These are phyloP conservation scores for Flueggea neowawraea DNA, from an alignment of 441 rosid genomes.

Conservation along the genomic window DNA sequence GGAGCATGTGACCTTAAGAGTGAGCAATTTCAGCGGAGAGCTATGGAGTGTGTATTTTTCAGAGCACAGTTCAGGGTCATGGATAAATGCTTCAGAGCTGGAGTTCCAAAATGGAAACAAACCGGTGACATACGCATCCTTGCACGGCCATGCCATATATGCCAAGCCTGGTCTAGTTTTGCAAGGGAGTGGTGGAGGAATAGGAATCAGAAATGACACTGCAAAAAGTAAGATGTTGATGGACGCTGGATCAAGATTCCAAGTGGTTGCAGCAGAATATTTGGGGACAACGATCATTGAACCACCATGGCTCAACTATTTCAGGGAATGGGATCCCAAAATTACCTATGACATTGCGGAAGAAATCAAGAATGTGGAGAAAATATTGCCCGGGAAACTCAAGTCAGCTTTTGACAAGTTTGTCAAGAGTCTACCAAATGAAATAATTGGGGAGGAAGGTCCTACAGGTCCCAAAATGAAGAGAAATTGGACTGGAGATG, in stretches of 20 bases:
- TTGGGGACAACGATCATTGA: constrained; percentile 34
- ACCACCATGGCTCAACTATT: constrained; percentile 70
- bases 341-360: constrained; percentile 41
- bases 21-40: constrained; percentile 76
- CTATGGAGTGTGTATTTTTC: constrained; percentile 49
- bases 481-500: constrained; percentile 64
- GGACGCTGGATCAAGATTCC: constrained; percentile 41
- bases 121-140: constrained; percentile 55
- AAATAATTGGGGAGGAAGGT: constrained; percentile 79
- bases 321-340: constrained; percentile 80
- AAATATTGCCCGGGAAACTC: constrained; percentile 35
- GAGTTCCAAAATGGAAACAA: constrained; percentile 56
- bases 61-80: constrained; percentile 61
- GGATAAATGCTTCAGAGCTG: constrained; percentile 54
- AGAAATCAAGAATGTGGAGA: constrained; percentile 29
- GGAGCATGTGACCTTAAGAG: constrained; percentile 76
- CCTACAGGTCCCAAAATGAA: constrained; percentile 89
- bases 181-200: constrained; percentile 43
- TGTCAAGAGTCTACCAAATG: constrained; percentile 55
- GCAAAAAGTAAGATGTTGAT: constrained; percentile 41
- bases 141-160: constrained; percentile 78
- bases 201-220: constrained; percentile 73
- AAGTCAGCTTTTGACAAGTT: too few relatives aligned
- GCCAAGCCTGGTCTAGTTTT: constrained; percentile 57
- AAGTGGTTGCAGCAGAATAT: constrained; percentile 50